Percentiles rank a stretch among this genome's conserved stretches.
These are phyloP conservation scores for Trichoderma afroharzianum DNA, from an alignment of 2,329 filamentous ascomycete species.

Conservation along the genomic window DNA sequence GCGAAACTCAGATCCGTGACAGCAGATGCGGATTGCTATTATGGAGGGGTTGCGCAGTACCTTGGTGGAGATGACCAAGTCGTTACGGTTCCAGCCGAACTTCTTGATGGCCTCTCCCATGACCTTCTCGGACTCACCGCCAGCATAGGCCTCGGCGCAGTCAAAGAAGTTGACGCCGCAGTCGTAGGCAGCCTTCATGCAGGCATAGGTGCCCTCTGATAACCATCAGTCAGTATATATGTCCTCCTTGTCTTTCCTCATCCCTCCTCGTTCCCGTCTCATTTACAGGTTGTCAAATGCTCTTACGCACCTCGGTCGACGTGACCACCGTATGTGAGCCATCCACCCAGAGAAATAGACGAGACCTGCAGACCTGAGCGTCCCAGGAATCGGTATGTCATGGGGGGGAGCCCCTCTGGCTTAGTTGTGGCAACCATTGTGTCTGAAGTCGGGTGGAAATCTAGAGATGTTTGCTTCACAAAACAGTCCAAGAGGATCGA, in stretches of 20 bases:
- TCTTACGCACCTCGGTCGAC: constrained; percentile 57
- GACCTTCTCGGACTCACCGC: constrained; percentile 59
- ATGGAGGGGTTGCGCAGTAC: constrained; percentile 26
- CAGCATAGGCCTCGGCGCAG: constrained; percentile 55
- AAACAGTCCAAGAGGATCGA: background rate
- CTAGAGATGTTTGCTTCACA: background rate
- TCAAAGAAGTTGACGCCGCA: constrained; percentile 62
- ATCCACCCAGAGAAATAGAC: constrained; percentile 66
- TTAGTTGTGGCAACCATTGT: constrained; percentile 32
- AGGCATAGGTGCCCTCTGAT: constrained; percentile 43
- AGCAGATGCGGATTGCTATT: background rate
- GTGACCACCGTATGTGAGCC: constrained; percentile 73
- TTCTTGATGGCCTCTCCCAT: constrained; percentile 60
- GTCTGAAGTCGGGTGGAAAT: background rate
- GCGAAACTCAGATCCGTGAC: background rate
- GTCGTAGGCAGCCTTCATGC: constrained; percentile 60
- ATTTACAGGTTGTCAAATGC: background rate
- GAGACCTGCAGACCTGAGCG: constrained; percentile 71
- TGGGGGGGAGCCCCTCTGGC: constrained; percentile 45
- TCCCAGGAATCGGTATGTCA: constrained; percentile 71
- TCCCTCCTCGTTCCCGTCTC: background rate
- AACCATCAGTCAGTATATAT: background rate
- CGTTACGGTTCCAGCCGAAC: constrained; percentile 58
- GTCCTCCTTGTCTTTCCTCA: background rate
- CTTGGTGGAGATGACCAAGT: constrained; percentile 60